Evolutionary conservation across 306 rosid species (phyloP), one percentile per base, ranked within the genome.

Genomic region (Trichosanthes cucumerina): DNA sequence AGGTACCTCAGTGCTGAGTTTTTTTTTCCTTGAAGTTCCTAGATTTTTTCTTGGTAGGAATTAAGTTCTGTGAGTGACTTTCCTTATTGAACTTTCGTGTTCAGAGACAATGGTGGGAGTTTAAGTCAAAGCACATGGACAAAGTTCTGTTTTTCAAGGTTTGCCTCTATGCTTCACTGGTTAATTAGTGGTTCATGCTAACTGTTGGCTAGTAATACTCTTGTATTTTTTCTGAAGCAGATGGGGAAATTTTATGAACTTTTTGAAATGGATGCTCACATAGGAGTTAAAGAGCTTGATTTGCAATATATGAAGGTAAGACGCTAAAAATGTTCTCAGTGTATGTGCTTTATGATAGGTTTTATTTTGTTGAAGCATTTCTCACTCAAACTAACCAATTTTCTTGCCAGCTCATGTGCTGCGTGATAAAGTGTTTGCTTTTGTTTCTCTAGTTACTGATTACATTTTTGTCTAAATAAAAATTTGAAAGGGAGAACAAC

Each of bases 41-140:
- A 10, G 18, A 15, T 59, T 46, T 41, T 54, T 19, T 49, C 3
- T 46, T 26, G 14, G n/a, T 72, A 39, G 19, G 11, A 5, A 39
- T n/a, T 28, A 68, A 9, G 33, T n/a, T 39, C 4, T 4, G 6
- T 68, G 52, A 68, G 53, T 39, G 11, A 2, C 49, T 68, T 19
- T 41, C 26, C 58, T 59, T 21, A 44, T 58, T 44, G 33, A 57
- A 43, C 43, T 60, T 41, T 6, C 31, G 79, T 80, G 5, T 81
- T 63, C 87, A 95, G 99, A 95, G 86, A 81, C 97, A 95, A 87
- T 95, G 99, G 99, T 92, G 97, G 99, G 99, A 92, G 72, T 95
- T 95, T 87, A 95, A 95, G 93, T 88, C 99, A 52, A 88, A 90
- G 82, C 96, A 92, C 77, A 90, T 95, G 97, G 97, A 92, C 83